Base-by-base conservation (phyloP, 345 rosid species). In the Excoecaria agallocha region DNA sequence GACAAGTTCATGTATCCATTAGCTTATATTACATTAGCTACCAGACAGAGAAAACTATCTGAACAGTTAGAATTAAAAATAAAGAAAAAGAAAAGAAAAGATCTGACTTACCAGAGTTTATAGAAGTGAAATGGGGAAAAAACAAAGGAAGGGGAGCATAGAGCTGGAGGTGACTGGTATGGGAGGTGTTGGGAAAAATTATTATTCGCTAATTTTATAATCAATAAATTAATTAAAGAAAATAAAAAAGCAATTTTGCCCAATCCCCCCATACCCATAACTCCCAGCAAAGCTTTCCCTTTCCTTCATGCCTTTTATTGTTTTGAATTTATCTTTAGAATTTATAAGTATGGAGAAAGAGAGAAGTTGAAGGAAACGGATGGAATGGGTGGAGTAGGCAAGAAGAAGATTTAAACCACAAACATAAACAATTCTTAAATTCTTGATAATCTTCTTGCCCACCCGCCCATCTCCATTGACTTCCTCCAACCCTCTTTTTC, bases 351-450 rank as follows among this genome's bases (percentile, higher is more conserved):
- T 20, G 30, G 30, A 24, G 39, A 58, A 58, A 58, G 63, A 24
- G 39, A 24, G 63, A 25, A 58, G 15, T 57, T 57, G 2, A 57
- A 58, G 63, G 63, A 58, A 58, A 17, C 24, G 63, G 17, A 58
- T 58, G 63, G 63, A 58, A 58, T 58, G 63, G 63, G 63, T 58
- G 62, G 62, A 6, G 63, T 58, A 58, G 39, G 63, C 38, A 58
- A 58, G 38, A 58, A 24, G 61, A 57, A 48, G 50, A 48, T 48
- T 48, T 6, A 48, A 48, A 48, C 8, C 8, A 48, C 8, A 48
- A 20, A 22, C 7, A 22, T 1, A 3, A 3, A 19, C 13, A 12
- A 22, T 2, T n/a, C 2, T 30, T 30, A 30, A 30, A 30, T 0
- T 0, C 30, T 30, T 30, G 30, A 30, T 1, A 48, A 6, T 58